phyloP scores from a whole-genome alignment of 129 eudicot genomes.

The Flaveria linearis region DNA sequence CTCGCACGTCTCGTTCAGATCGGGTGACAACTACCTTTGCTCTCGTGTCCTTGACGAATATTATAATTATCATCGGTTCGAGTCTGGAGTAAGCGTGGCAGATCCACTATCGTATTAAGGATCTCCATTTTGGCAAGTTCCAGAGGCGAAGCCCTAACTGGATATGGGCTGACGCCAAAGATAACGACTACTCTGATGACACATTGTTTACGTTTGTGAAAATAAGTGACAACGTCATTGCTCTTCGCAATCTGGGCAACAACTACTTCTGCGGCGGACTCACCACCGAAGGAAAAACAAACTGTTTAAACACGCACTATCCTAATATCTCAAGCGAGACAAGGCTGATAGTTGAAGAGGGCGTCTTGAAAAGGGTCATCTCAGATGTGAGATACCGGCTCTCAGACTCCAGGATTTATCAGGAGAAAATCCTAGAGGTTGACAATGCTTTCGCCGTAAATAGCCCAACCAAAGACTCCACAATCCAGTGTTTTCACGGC shows the following conservation, averaged over 20 bases:
- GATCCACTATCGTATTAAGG: not conserved
- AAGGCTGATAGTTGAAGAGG: conserved; percentile 1
- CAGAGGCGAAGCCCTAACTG: conserved; percentile 4
- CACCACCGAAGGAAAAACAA: not conserved
- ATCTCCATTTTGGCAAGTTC: conserved; percentile 6
- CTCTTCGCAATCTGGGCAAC: too few species aligned
- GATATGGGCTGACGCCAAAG: conserved; percentile 19
- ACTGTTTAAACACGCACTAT: not conserved
- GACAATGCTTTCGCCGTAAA: not conserved
- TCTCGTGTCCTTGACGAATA: not conserved
- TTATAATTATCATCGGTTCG: not conserved
- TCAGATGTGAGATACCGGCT: conserved; percentile 20
- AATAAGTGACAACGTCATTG: too few species aligned
- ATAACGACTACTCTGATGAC: not conserved
- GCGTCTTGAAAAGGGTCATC: not conserved
- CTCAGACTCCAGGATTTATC: not conserved
- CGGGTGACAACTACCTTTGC: not conserved
- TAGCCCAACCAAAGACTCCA: not conserved
- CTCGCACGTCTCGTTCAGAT: not conserved
- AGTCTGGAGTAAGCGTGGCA: not conserved
- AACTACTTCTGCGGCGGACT: not conserved
- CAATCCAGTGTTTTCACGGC: too few species aligned
- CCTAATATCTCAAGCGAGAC: not conserved
- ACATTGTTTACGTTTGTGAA: conserved; percentile 13
- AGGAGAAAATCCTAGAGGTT: conserved; percentile 4